Evolutionary conservation across 768 basidiomycete genomes (phyloP).

Genomic region (Candolleomyces aberdarensis): DNA sequence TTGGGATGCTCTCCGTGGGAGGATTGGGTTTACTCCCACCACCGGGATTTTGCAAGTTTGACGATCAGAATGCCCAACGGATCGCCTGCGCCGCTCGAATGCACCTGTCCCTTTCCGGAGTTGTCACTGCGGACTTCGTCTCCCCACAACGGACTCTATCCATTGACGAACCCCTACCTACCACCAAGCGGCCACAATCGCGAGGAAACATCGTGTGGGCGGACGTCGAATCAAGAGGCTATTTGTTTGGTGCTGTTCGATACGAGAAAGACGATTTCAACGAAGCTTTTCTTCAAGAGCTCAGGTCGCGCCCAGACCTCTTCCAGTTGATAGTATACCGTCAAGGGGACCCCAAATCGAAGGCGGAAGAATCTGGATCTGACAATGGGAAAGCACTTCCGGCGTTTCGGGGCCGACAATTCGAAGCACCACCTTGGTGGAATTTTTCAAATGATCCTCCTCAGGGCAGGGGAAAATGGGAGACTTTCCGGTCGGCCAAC

Average conservation of each 20-base stretch:
- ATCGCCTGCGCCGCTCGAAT: background rate
- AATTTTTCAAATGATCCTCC: background rate
- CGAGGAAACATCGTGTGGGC: slow-evolving; percentile 21
- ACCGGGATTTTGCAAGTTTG: slow-evolving; percentile 14
- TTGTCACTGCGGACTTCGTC: slow-evolving; percentile 16
- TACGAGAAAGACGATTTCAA: background rate
- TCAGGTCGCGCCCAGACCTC: background rate
- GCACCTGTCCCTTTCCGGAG: slow-evolving; percentile 6
- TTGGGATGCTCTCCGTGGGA: slow-evolving; percentile 24
- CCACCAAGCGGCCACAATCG: slow-evolving; percentile 6
- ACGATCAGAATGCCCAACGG: background rate
- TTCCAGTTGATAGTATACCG: background rate
- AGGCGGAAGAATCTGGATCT: background rate
- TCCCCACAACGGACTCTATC: background rate
- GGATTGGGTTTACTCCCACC: slow-evolving; percentile 16
- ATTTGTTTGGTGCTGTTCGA: background rate
- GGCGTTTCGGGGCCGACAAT: background rate
- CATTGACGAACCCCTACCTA: background rate
- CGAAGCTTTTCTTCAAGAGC: background rate
- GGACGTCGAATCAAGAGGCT: background rate
- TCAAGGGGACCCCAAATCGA: background rate
- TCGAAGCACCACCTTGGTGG: background rate
- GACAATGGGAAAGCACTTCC: background rate
- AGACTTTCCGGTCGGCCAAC: background rate
- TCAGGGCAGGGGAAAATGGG: background rate